Conservation (phyloP, 2,329 filamentous ascomycete genomes). For the Xylariales sp. region DNA sequence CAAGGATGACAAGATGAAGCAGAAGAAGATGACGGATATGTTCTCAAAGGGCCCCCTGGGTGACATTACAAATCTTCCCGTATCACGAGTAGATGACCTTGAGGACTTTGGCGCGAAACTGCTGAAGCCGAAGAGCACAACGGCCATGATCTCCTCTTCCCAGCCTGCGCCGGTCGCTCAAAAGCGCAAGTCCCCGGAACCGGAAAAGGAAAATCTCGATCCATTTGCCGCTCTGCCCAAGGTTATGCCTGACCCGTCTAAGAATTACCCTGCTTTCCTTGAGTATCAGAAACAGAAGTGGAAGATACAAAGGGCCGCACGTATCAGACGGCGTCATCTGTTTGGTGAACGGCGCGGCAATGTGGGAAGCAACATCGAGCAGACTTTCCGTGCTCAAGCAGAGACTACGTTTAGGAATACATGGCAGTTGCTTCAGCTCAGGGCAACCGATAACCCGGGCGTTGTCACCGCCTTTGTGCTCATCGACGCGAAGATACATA, state of each 20-base stretch:
- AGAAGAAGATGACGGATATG: constrained; percentile 96
- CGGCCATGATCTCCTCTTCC: constrained; percentile 47
- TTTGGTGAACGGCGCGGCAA: constrained; percentile 80
- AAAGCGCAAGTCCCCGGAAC: constrained; percentile 72
- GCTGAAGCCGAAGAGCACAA: constrained; percentile 59
- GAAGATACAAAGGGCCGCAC: constrained; percentile 93
- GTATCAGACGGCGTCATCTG: constrained; percentile 78
- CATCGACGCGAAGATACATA: constrained; percentile 89
- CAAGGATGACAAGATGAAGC: constrained; percentile 96
- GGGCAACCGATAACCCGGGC: constrained; percentile 77
- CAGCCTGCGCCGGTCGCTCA: constrained; percentile 50
- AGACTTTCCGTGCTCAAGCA: constrained; percentile 84
- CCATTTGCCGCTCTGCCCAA: constrained; percentile 79
- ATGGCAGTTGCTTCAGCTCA: constrained; percentile 91
- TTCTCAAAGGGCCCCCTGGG: constrained; percentile 71
- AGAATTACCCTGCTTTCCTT: constrained; percentile 85
- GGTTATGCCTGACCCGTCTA: constrained; percentile 76
- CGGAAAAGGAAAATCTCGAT: constrained; percentile 59
- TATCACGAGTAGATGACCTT: constrained; percentile 57
- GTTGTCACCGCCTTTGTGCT: constrained; percentile 85
- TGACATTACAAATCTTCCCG: constrained; percentile 65
- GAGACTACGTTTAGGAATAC: constrained; percentile 86
- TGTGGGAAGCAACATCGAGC: constrained; percentile 60
- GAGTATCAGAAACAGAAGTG: constrained; percentile 98
- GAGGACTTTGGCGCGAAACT: constrained; percentile 76